These are phyloP conservation scores for Aureobasidium mangrovei DNA, from an alignment of 2,329 filamentous ascomycete species.

Conservation along the genomic window DNA sequence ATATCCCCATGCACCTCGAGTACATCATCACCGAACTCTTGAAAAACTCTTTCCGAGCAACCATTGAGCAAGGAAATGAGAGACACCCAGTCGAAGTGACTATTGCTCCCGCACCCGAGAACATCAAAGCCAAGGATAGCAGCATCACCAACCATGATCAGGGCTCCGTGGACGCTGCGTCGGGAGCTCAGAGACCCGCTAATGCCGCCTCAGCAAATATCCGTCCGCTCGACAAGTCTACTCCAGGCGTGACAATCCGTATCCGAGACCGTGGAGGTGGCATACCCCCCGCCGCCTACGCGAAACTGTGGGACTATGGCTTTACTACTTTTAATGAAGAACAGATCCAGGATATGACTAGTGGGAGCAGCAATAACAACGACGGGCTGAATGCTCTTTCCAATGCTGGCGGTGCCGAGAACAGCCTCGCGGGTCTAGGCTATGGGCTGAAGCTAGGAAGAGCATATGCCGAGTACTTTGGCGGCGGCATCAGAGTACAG, in stretches of 20 bases:
- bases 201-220: conserved; percentile 30
- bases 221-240: conserved; percentile 40
- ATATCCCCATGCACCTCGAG: conserved; percentile 90
- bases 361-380: conserved; percentile 36
- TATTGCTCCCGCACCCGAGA: conserved; percentile 63
- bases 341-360: conserved; percentile 40
- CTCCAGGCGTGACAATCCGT: conserved; percentile 83
- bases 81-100: conserved; percentile 83
- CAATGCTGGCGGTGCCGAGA: conserved; percentile 62
- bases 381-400: conserved; percentile 68
- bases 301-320: conserved; percentile 91
- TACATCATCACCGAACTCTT: conserved; percentile 95
- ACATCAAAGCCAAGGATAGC: conserved; percentile 21
- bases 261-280: conserved; percentile 94
- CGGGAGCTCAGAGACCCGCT: conserved; percentile 20
- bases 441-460: conserved; percentile 79
- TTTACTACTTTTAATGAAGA: conserved; percentile 88
- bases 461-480: conserved; percentile 97
- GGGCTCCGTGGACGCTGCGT: conserved; percentile 29
- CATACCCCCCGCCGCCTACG: conserved; percentile 73
- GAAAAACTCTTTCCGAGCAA: conserved; percentile 94
- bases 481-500: conserved; percentile 89
- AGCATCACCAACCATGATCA: conserved; percentile 29
- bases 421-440: conserved; percentile 76
- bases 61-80: conserved; percentile 73